These are phyloP conservation scores for Passalora sequoiae DNA, from an alignment of 2,329 filamentous ascomycete genomes.

Conservation along the genomic window DNA sequence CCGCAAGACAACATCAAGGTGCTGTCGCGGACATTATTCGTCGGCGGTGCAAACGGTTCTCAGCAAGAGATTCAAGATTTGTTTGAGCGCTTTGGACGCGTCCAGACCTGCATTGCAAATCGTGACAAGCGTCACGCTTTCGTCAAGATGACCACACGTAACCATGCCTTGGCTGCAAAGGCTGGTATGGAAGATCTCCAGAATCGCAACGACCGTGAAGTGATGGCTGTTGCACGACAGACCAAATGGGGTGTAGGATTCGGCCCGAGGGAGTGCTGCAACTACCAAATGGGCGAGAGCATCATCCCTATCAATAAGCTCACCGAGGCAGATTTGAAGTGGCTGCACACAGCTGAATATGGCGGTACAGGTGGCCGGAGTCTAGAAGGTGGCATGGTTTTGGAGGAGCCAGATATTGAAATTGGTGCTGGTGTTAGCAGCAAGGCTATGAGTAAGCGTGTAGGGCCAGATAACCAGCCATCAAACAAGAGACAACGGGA, in stretches of 20 bases:
- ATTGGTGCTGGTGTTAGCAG: constrained; percentile 96
- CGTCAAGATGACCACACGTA: constrained; percentile 93
- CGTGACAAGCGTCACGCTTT: constrained; percentile 97
- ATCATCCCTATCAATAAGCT: constrained; percentile 87
- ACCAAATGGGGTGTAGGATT: constrained; percentile 98
- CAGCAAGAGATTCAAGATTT: constrained; percentile 76
- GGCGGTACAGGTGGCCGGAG: constrained; percentile 81
- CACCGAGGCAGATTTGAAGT: constrained; percentile 94
- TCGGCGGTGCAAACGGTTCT: constrained; percentile 77
- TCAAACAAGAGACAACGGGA: constrained; percentile 23
- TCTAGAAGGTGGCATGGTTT: constrained; percentile 77
- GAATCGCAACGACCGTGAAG: constrained; percentile 64
- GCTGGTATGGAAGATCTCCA: constrained; percentile 92
- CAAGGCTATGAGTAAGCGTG: constrained; percentile 52
- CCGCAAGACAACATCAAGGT: constrained; percentile 81
- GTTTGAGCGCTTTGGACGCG: constrained; percentile 75
- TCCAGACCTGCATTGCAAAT: constrained; percentile 98
- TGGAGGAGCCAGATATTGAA: constrained; percentile 97
- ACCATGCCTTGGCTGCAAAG: constrained; percentile 78
- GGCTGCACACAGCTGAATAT: constrained; percentile 90
- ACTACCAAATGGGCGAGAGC: constrained; percentile 88
- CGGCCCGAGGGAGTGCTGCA: constrained; percentile 91
- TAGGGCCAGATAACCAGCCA: constrained; percentile 31
- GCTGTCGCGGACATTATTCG: constrained; percentile 88
- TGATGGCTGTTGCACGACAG: constrained; percentile 61